Evolutionary conservation across 345 rosid species (phyloP).

Genomic region (Syzygium jambos): DNA sequence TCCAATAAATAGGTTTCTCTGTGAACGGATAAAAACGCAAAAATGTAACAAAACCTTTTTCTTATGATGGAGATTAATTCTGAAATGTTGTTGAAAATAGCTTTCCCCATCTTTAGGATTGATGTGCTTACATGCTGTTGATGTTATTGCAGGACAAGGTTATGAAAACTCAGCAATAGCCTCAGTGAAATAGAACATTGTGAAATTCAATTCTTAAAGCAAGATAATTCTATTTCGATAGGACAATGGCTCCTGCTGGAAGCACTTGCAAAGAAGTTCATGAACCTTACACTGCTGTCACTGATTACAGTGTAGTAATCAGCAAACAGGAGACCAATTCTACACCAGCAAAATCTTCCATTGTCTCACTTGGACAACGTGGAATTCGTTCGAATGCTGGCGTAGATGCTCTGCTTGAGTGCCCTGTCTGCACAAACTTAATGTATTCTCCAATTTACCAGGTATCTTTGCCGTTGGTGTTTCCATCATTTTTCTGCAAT

Average conservation of each 20-base stretch:
- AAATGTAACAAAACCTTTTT: not conserved
- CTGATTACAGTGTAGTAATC: slow-evolving; percentile 12
- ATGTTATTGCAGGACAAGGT: not conserved
- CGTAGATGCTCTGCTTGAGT: slow-evolving; percentile 48
- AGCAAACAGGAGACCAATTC: slow-evolving; percentile 11
- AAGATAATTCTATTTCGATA: not conserved
- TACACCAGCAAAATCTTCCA: slow-evolving; percentile 8
- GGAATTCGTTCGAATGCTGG: slow-evolving; percentile 31
- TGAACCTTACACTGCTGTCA: slow-evolving; percentile 11
- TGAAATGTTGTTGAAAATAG: not conserved
- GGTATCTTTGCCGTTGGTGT: slow-evolving; percentile 18
- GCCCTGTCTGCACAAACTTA: slow-evolving; percentile 43
- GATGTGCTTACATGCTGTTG: not conserved
- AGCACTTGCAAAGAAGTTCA: slow-evolving; percentile 33
- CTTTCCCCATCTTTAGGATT: not conserved
- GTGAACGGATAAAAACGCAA: not conserved
- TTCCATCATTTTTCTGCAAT: not conserved
- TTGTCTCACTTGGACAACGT: slow-evolving; percentile 20
- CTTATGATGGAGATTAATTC: not conserved
- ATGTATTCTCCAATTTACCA: slow-evolving; percentile 66
- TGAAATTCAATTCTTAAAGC: not conserved
- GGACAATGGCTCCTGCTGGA: slow-evolving; percentile 43
- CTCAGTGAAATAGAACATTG: not conserved
- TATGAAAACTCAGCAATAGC: not conserved
- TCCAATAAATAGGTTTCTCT: not conserved